These are phyloP conservation scores for Theobroma grandiflorum DNA, from an alignment of 441 rosid species.

Conservation along the genomic window DNA sequence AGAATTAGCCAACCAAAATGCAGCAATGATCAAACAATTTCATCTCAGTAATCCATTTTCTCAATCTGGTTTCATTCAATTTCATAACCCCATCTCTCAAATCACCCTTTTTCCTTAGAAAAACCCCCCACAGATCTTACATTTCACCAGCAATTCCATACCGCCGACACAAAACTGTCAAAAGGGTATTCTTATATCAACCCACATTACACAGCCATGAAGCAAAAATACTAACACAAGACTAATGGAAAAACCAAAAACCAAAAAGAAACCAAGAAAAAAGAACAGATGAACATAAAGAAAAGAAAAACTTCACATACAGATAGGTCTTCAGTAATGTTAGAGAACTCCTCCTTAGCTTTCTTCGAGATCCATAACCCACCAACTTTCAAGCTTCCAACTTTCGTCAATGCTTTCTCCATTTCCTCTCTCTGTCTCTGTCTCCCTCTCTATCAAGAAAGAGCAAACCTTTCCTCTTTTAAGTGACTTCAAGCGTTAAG, in stretches of 20 bases:
- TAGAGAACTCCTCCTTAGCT: constrained; percentile 84
- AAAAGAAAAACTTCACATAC: constrained; percentile 39
- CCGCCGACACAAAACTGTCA: constrained; percentile 12
- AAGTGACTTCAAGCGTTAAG: neutral
- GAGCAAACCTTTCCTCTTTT: constrained; percentile 19
- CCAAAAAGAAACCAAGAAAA: neutral
- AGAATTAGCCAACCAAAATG: neutral
- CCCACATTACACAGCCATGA: constrained; percentile 38
- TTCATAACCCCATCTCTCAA: constrained; percentile 37
- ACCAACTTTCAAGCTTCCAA: constrained; percentile 75
- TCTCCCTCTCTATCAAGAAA: constrained; percentile 13
- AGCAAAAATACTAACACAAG: neutral
- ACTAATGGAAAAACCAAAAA: neutral
- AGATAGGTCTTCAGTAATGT: constrained; percentile 73
- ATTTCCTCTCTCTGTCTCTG: constrained; percentile 38
- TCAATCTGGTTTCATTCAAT: neutral
- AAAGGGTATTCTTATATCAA: constrained; percentile 24
- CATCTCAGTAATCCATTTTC: neutral
- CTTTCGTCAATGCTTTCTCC: constrained; percentile 92
- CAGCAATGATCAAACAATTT: neutral
- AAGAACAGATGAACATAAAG: neutral
- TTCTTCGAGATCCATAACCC: constrained; percentile 87
- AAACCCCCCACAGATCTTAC: constrained; percentile 41
- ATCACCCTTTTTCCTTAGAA: constrained; percentile 19
- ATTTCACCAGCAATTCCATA: constrained; percentile 28